Evolutionary conservation across 352 stramenopile genomes (phyloP).

Genomic region (Phytophthora lateralis): DNA sequence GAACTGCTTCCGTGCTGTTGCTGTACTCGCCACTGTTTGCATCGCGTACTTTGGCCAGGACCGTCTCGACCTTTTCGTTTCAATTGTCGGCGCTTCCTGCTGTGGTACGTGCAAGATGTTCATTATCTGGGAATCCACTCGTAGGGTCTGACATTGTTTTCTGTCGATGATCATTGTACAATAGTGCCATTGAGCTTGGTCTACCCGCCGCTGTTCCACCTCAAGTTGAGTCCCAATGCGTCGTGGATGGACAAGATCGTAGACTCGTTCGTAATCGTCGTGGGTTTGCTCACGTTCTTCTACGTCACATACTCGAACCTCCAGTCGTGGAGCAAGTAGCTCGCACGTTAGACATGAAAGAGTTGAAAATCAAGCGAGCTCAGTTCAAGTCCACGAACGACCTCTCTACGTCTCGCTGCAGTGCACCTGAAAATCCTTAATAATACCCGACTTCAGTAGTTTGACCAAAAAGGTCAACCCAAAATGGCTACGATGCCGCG

Average conservation of each 20-base stretch:
- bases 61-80: slow-evolving; percentile 82
- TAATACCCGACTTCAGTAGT: too few relatives aligned
- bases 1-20: slow-evolving; percentile 72
- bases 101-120: slow-evolving; percentile 54
- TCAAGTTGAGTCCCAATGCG: slow-evolving; percentile 65
- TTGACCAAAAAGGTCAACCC: too few relatives aligned
- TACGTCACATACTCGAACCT: slow-evolving; percentile 87
- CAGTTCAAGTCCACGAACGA: background rate
- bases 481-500: too few relatives aligned
- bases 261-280: slow-evolving; percentile 59
- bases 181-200: slow-evolving; percentile 77
- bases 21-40: slow-evolving; percentile 65
- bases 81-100: slow-evolving; percentile 82
- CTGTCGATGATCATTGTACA: slow-evolving; percentile 23
- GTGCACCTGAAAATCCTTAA: background rate
- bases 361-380: background rate
- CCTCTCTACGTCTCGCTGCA: too few relatives aligned
- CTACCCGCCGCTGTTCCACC: slow-evolving; percentile 79
- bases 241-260: slow-evolving; percentile 58
- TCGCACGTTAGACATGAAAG: background rate
- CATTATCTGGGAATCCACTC: background rate
- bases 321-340: slow-evolving; percentile 60
- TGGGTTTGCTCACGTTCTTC: slow-evolving; percentile 79
- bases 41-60: slow-evolving; percentile 81
- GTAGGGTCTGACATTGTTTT: slow-evolving; percentile 8